Evolutionary conservation across 2,329 filamentous ascomycete genomes (phyloP).

Genomic region (Gliomastix tumulicola): DNA sequence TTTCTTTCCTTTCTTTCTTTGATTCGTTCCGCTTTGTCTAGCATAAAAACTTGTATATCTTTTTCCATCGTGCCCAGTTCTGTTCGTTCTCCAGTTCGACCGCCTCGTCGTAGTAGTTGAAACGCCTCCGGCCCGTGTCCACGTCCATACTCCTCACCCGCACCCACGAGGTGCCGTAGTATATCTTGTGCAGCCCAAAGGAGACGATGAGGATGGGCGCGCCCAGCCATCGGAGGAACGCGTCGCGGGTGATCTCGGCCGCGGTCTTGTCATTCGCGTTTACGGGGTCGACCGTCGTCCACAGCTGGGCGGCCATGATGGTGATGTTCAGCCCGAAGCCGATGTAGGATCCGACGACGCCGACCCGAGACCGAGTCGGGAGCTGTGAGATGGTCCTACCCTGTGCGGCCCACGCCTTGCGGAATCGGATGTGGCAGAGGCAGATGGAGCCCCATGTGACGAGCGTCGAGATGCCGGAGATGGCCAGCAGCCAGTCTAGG

Average conservation of each 20-base stretch:
- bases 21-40: too few species aligned
- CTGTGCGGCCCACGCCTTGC: conserved; percentile 52
- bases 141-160: conserved; percentile 75
- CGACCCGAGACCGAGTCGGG: conserved; percentile 41
- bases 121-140: conserved; percentile 74
- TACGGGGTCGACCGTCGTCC: conserved; percentile 75
- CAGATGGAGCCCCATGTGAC: conserved; percentile 68
- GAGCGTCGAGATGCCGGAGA: conserved; percentile 59
- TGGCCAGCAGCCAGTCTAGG: conserved; percentile 59
- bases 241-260: conserved; percentile 47
- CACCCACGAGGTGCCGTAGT: conserved; percentile 62
- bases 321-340: conserved; percentile 60
- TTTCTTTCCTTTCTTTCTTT: too few species aligned
- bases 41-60: too few species aligned
- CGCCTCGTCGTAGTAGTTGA: too few species aligned
- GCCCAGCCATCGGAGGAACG: conserved; percentile 68
- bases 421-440: conserved; percentile 63
- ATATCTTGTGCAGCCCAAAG: conserved; percentile 71
- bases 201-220: conserved; percentile 62
- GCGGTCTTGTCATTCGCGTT: conserved; percentile 39
- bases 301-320: conserved; percentile 78
- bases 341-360: not conserved
- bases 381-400: conserved; percentile 60
- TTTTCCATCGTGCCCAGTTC: too few species aligned
- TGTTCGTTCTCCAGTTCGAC: too few species aligned